Conservation (phyloP, 495 filamentous ascomycete genomes). For the Penicillium desertorum region DNA sequence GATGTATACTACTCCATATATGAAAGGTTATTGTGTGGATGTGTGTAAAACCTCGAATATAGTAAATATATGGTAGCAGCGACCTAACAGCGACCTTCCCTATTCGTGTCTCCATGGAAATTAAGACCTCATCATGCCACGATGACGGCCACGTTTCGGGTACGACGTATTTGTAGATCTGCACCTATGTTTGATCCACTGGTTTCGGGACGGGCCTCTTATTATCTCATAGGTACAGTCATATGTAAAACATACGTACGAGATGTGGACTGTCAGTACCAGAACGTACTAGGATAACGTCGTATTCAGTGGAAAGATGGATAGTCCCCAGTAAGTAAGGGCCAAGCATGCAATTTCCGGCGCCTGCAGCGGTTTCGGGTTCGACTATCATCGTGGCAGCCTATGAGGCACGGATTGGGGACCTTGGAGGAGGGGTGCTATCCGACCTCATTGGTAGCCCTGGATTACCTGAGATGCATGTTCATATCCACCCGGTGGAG, state of each 20-base stretch:
- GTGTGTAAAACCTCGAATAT: background rate
- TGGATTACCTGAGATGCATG: constrained; percentile 15
- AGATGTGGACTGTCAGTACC: background rate
- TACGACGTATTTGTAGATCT: constrained; percentile 9
- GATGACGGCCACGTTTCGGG: constrained; percentile 14
- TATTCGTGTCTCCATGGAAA: background rate
- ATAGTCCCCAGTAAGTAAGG: background rate
- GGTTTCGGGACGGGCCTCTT: constrained; percentile 25
- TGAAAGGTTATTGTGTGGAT: background rate
- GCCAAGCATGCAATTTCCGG: constrained; percentile 19
- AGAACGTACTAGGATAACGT: background rate
- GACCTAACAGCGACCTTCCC: background rate
- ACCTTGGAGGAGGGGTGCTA: constrained; percentile 32
- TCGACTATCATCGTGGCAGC: constrained; percentile 15
- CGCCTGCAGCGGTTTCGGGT: constrained; percentile 28
- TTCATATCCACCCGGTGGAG: constrained; percentile 4
- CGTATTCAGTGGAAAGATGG: background rate
- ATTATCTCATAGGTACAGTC: constrained; percentile 25
- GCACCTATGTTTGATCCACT: constrained; percentile 5
- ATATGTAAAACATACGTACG: constrained; percentile 3
- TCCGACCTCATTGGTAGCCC: constrained; percentile 23
- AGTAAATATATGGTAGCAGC: background rate
- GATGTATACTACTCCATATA: background rate
- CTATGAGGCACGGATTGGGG: constrained; percentile 26
- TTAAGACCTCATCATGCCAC: constrained; percentile 10